phyloP scores from a whole-genome alignment of 768 basidiomycete species.

The Leccinum variicolor region DNA sequence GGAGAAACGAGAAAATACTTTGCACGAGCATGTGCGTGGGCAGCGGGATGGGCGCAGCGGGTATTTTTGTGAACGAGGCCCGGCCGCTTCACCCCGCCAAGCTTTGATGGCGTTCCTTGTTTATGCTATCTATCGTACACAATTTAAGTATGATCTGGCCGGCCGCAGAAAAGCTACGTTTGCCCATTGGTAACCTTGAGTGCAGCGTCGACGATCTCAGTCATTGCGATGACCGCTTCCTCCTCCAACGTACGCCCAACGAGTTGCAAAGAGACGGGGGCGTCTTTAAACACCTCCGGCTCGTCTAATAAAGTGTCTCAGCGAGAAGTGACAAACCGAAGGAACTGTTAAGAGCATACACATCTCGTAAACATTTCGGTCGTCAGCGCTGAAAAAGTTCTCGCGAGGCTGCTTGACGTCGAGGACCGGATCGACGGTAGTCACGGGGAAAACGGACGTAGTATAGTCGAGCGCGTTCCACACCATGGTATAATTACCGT shows the following conservation, averaged over 20 bases:
- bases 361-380: slow-evolving; percentile 47
- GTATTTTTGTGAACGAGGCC: no score
- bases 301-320: slow-evolving; percentile 41
- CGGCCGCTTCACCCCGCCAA: slow-evolving; percentile 9
- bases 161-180: background rate
- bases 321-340: background rate
- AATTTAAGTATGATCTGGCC: background rate
- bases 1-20: no score
- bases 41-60: no score
- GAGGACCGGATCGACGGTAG: slow-evolving; percentile 49
- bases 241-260: slow-evolving; percentile 71
- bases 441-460: slow-evolving; percentile 60
- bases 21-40: no score
- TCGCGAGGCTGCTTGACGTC: slow-evolving; percentile 47
- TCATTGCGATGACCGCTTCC: slow-evolving; percentile 68
- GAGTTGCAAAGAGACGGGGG: slow-evolving; percentile 64
- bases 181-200: slow-evolving; percentile 29
- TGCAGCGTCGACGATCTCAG: slow-evolving; percentile 59
- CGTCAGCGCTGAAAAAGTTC: slow-evolving; percentile 44
- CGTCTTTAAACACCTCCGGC: slow-evolving; percentile 52
- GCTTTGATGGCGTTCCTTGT: slow-evolving; percentile 16
- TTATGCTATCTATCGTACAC: background rate
- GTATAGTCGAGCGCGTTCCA: slow-evolving; percentile 73
- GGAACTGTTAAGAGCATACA: slow-evolving; percentile 41
- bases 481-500: slow-evolving; percentile 52